Evolutionary conservation across 768 basidiomycete genomes (phyloP), one percentile per base, ranked within the genome.

Genomic region (Tephrocybe sp.): DNA sequence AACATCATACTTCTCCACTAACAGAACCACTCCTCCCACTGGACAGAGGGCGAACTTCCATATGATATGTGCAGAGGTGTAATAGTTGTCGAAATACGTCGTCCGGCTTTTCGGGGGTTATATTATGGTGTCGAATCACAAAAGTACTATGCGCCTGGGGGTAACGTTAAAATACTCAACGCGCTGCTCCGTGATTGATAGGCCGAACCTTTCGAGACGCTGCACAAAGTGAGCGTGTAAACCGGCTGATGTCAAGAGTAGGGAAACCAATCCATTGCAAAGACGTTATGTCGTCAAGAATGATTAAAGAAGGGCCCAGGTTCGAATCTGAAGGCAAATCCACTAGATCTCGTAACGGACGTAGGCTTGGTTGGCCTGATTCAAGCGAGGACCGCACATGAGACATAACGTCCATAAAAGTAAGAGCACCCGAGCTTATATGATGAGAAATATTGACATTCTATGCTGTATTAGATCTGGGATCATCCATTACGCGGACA

Each of bases 21-120:
- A 92, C 85, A 18, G 82, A 74, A 2, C 88, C 89, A 53, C 90
- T 92, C 21, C 83, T 72, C 4, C 89, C 89, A 53, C 86, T 90
- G 1, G 83, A 72, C 6, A 92, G 70, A 0, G 89, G 81, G 32
- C 76, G 72, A 2, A 91, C 83, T 50, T 91, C 89, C 3, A 91
- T 57, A 56, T 89, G 87, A 54, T 85, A 84, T 2, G 82, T 72
- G 54, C 79, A 84, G 2, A 86, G 62, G 45, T 88, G 84, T 16
- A 83, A 66, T 18, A 91, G 67, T 25, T 73, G 68, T 26, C 76
- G 75, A 44, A 87, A 77, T 1, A 88, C 63, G 28, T 82, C 75
- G 55, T 89, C 86, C 0, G 78, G 76, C 45, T 84, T 82, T 32
- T 66, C 66, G 26, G 75, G 73, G 4, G 78, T 79, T 2, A 79